Conservation (phyloP, 148 eudicot genomes). For the Pouteria glomerata region DNA sequence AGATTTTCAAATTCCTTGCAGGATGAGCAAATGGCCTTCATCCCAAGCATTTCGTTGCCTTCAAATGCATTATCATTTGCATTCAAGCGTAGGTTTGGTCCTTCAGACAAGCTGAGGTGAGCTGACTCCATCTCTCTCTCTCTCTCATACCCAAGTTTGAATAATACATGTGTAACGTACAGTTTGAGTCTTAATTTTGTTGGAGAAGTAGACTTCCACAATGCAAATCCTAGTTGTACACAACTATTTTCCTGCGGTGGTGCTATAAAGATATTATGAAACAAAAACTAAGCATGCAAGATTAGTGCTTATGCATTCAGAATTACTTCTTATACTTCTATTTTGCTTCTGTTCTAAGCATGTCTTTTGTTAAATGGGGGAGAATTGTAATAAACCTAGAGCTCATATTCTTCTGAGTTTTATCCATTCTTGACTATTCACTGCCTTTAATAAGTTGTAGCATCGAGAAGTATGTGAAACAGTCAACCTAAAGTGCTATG, state of each 20-base stretch:
- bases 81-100: slow-evolving; percentile 78
- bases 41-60: slow-evolving; percentile 83
- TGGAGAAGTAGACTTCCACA: background rate
- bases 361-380: background rate
- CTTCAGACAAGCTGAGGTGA: slow-evolving; percentile 94
- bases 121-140: slow-evolving; percentile 19
- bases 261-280: background rate
- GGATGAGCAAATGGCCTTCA: slow-evolving; percentile 80
- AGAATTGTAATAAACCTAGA: background rate
- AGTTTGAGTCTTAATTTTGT: background rate
- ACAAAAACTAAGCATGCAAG: background rate
- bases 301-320: background rate
- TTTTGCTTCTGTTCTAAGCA: background rate
- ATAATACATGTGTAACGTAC: background rate
- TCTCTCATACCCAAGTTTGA: background rate
- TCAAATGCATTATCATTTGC: slow-evolving; percentile 76
- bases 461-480: background rate
- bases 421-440: background rate
- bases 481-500: background rate
- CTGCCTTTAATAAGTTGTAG: background rate
- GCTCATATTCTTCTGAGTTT: background rate
- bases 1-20: slow-evolving; percentile 15
- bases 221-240: background rate
- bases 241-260: background rate
- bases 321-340: background rate